Conservation (phyloP, 2,329 filamentous ascomycete species). For the Colletotrichum liriopes region DNA sequence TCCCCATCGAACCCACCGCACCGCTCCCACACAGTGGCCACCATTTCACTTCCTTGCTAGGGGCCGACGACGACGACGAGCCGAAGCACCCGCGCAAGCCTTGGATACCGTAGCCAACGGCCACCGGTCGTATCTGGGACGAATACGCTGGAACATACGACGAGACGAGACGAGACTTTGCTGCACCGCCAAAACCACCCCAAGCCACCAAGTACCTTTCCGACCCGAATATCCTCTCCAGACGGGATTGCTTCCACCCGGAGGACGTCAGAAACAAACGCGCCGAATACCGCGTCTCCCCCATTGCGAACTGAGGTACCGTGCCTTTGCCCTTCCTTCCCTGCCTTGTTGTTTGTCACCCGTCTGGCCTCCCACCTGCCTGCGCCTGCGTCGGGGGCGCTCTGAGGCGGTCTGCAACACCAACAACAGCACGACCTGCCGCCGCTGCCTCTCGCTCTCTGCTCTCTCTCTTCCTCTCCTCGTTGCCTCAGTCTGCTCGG, state of each 20-base stretch:
- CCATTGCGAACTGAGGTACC: neutral
- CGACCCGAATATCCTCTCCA: slow-evolving; percentile 10
- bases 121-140: slow-evolving; percentile 35
- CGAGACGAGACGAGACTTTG: slow-evolving; percentile 23
- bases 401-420: slow-evolving; percentile 7
- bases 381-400: neutral
- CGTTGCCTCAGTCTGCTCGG: neutral
- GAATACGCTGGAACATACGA: slow-evolving; percentile 33
- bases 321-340: neutral
- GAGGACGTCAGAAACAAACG: slow-evolving; percentile 13
- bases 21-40: slow-evolving; percentile 23
- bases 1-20: slow-evolving; percentile 19
- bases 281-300: neutral
- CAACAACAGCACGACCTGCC: neutral
- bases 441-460: slow-evolving; percentile 1
- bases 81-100: slow-evolving; percentile 39
- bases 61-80: slow-evolving; percentile 6
- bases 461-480: slow-evolving; percentile 4
- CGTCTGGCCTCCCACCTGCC: neutral
- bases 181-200: neutral
- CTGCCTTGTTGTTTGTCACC: neutral
- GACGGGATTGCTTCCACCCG: slow-evolving; percentile 16
- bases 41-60: neutral
- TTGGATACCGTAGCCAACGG: slow-evolving; percentile 25
- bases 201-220: slow-evolving; percentile 14